phyloP scores from a whole-genome alignment of 2,329 filamentous ascomycete genomes.

The Colletotrichum camelliae region DNA sequence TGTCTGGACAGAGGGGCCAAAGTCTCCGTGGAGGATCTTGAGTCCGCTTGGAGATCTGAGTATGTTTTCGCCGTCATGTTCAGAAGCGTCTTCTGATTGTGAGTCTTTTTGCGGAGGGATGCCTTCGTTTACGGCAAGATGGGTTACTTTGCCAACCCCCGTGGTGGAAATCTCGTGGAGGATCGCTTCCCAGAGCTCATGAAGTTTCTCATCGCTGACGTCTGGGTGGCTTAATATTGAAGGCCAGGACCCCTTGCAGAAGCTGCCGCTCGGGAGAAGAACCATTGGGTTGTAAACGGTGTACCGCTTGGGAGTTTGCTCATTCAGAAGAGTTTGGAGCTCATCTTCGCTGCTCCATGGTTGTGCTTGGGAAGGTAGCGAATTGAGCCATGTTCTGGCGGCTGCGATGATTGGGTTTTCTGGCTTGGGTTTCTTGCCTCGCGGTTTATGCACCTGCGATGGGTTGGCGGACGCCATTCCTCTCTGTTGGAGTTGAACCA shows the following conservation, averaged over 20 bases:
- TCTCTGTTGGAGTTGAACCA: not conserved
- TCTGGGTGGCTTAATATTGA: constrained; percentile 32
- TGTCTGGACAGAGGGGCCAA: constrained; percentile 58
- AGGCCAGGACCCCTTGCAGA: constrained; percentile 48
- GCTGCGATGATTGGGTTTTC: constrained; percentile 40
- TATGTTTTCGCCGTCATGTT: constrained; percentile 61
- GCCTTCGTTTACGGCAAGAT: constrained; percentile 66
- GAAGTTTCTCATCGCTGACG: constrained; percentile 26
- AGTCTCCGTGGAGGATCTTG: constrained; percentile 74
- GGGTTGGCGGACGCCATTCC: not conserved
- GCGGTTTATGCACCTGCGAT: constrained; percentile 19
- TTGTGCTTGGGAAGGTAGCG: constrained; percentile 24
- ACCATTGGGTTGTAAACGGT: constrained; percentile 66
- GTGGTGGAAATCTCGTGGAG: constrained; percentile 49
- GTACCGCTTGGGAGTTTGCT: constrained; percentile 61
- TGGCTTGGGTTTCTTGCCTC: constrained; percentile 29
- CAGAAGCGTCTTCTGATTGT: not conserved
- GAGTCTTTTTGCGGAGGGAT: constrained; percentile 53
- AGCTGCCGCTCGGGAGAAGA: constrained; percentile 64
- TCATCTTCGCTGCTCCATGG: constrained; percentile 10
- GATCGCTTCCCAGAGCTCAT: constrained; percentile 54
- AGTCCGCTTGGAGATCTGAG: constrained; percentile 77
- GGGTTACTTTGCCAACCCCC: constrained; percentile 51
- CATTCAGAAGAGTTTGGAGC: constrained; percentile 36
- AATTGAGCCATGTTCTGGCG: constrained; percentile 38